Evolutionary conservation across 176 grass and related monocot genomes (phyloP), one percentile per base, ranked within the genome.

Genomic region (Hordeum vulgare): DNA sequence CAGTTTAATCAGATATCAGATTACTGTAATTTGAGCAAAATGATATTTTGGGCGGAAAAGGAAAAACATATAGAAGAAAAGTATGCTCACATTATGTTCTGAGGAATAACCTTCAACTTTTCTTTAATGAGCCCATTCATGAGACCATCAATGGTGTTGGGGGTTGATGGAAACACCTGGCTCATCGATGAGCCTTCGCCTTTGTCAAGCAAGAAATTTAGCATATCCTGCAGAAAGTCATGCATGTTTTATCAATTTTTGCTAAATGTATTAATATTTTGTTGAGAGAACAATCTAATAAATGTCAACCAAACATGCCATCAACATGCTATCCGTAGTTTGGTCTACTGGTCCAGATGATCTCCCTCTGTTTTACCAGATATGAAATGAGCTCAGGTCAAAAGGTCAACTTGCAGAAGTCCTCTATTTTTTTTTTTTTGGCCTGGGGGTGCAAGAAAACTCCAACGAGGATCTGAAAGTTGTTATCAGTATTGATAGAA

Each of bases 81-180:
- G 36, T 42, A 83, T 23, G 62, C 58, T 23, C 35, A 85, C 59
- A 26, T 85, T 25, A 93, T 25, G 42, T 93, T 71, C 23, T 89
- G 85, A 4, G 90, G 90, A 44, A 96, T 96, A 39, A 96, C 90
- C 75, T 87, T 93, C 11, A 93, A 74, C 53, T 91, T 93, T 9
- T 89, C 21, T 68, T 71, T 93, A 71, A 96, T 74, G 14, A 61
- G 61, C 9, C 94, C 88, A 44, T 93, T 96, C 94, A 96, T 91
- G 37, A 89, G 36, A 72, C 27, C 66, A 0, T 0, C n/a, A 18
- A 96, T 75, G 20, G 39, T 77, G 60, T 84, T 89, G 27, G 29
- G 67, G 11, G 3, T 39, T 13, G 67, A 25, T 21, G 13, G 67
- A 71, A 5, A 2, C n/a, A 6, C 83, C 63, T 51, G 47, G 47